A percentile compares a stretch with the other conserved stretches of the same genome.
Evolutionary conservation across 257 asterid genomes (phyloP).

Genomic region (Solanum pinnatisectum): DNA sequence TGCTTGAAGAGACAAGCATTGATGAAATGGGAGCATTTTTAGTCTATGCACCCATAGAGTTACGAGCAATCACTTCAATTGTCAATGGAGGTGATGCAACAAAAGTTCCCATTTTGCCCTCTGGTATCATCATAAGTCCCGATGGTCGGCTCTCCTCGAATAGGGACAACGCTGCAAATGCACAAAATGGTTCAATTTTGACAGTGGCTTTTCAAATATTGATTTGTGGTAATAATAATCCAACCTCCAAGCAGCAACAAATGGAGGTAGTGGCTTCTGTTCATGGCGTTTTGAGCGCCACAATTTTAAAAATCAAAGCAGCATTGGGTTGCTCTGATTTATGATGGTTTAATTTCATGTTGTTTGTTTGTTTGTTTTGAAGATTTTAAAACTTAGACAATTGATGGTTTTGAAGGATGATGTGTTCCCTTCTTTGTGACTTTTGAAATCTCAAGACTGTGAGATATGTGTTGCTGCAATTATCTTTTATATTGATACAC

Average conservation of each 20-base stretch:
- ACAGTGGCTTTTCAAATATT: slow-evolving; percentile 48
- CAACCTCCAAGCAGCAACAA: slow-evolving; percentile 22
- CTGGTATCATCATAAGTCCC: slow-evolving; percentile 48
- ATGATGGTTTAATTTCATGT: background rate
- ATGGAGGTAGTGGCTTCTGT: slow-evolving; percentile 41
- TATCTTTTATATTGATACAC: background rate
- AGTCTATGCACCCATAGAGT: slow-evolving; percentile 43
- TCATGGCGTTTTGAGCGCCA: slow-evolving; percentile 39
- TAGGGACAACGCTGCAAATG: background rate
- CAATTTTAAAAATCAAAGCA: slow-evolving; percentile 30
- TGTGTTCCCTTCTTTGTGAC: background rate
- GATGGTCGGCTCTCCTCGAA: slow-evolving; percentile 19
- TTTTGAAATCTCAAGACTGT: background rate
- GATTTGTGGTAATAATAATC: background rate
- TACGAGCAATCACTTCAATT: slow-evolving; percentile 1
- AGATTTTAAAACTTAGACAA: background rate
- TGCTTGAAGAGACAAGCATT: slow-evolving; percentile 57
- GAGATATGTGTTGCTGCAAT: background rate
- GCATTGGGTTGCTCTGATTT: slow-evolving; percentile 20
- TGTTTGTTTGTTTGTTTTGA: background rate
- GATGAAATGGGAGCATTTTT: slow-evolving; percentile 41
- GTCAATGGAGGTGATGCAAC: slow-evolving; percentile 30
- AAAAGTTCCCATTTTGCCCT: slow-evolving; percentile 43
- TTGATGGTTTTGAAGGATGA: background rate
- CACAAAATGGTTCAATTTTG: slow-evolving; percentile 35